Base-by-base conservation (phyloP, 2,329 filamentous ascomycete species). In the Periconia digitata region DNA sequence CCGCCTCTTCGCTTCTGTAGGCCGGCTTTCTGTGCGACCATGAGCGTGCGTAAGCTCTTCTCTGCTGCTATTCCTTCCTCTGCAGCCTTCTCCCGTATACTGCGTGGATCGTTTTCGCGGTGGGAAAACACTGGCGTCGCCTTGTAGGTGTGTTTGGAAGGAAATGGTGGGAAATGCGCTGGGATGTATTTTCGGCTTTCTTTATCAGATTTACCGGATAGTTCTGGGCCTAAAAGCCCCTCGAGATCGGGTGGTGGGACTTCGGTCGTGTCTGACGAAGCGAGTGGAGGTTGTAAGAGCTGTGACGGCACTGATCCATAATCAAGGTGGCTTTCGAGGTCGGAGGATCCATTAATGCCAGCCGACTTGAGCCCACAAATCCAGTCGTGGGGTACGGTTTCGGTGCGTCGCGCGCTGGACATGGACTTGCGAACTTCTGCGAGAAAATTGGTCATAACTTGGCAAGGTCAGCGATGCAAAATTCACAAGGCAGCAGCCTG, bases 11-110 rank as follows among this genome's bases (percentile, higher is more conserved):
- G 59, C 48, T 72, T 64, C 44, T 66, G 62, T 34, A 71, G 59
- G 21, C 80, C 79, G 3, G 78, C 76, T 62, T 77, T 75, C 35
- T 70, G 70, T 24, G 73, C 74, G 1, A 72, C 72, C 53, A 78
- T 76, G 21, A 87, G 72, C 59, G 83, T 85, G 41, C 84, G 74
- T 53, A 87, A 67, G 17, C 84, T 84, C 59, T 85, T 81, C 64
- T 87, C 85, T 7, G 84, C 85, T 50, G 84, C 67, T 39, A 85
- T 78, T 13, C 84, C 84, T 62, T 87, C 85, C 59, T 85, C 79
- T 3, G 83, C 85, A 4, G 84, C 84, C 48, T 79, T 76, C 61
- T 87, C 85, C 32, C 83, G 72, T 40, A 85, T 81, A 54, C 76
- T 78, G 32, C 82, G 74, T 2, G 82, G 78, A 55, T 86, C 83